Percentiles rank a stretch among this genome's conserved stretches.
Evolutionary conservation across 345 rosid species (phyloP).

Genomic region (Hevea brasiliensis): DNA sequence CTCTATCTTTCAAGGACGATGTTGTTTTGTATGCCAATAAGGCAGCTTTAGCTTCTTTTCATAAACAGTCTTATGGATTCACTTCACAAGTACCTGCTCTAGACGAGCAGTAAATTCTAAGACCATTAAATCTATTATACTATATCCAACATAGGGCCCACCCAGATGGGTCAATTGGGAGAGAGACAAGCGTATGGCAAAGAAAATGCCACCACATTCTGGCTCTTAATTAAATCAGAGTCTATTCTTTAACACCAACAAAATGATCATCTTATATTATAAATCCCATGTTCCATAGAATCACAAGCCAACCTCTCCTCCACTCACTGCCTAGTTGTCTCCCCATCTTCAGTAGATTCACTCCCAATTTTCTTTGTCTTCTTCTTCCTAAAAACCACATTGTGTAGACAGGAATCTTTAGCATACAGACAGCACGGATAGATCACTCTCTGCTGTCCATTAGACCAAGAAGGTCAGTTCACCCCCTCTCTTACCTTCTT

Average conservation of each 20-base stretch:
- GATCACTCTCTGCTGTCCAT: constrained; percentile 47
- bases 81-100: not conserved
- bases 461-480: constrained; percentile 43
- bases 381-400: constrained; percentile 35
- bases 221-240: constrained; percentile 13
- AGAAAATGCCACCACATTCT: constrained; percentile 30
- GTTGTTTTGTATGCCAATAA: too few species aligned
- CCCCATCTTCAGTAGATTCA: constrained; percentile 37
- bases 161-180: not conserved
- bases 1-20: too few species aligned
- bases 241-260: constrained; percentile 34
- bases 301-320: constrained; percentile 43
- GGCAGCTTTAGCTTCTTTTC: too few species aligned
- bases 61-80: too few species aligned
- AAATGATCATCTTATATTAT: constrained; percentile 34
- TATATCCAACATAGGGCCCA: constrained; percentile 11
- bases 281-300: constrained; percentile 40
- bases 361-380: constrained; percentile 45
- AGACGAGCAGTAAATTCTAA: not conserved
- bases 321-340: constrained; percentile 44
- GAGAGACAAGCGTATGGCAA: constrained; percentile 38
- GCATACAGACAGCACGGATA: constrained; percentile 52
- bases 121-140: not conserved
- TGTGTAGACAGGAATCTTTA: constrained; percentile 42
- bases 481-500: not conserved